A percentile compares a stretch with the other conserved stretches of the same genome.
These are phyloP conservation scores for Daldinia loculata DNA, from an alignment of 495 filamentous ascomycete species.

Conservation along the genomic window DNA sequence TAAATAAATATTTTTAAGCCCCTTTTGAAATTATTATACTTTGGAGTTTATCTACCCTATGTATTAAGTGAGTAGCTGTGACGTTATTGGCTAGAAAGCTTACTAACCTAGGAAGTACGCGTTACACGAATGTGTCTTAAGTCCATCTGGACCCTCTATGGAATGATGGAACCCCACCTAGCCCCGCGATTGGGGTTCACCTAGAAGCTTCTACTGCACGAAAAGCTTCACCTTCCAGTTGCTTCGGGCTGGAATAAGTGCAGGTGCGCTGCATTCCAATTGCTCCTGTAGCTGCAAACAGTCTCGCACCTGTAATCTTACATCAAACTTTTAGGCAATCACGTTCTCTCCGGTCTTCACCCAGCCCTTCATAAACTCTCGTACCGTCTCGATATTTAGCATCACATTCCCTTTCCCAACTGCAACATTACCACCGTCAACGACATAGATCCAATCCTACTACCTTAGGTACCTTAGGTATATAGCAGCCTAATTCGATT, in stretches of 20 bases:
- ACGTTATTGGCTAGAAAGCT: no score
- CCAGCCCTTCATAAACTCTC: not conserved
- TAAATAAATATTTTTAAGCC: no score
- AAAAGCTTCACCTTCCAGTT: constrained; percentile 36
- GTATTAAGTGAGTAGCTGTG: no score
- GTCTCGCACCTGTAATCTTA: not conserved
- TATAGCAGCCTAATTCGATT: not conserved
- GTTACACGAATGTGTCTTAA: constrained; percentile 1
- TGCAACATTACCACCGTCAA: constrained; percentile 3
- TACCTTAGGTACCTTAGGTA: not conserved
- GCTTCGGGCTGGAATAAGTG: constrained; percentile 13
- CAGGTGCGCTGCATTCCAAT: constrained; percentile 33
- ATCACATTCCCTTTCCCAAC: not conserved
- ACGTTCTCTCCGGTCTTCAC: not conserved
- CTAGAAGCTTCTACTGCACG: constrained; percentile 41
- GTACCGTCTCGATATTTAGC: not conserved
- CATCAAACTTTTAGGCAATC: constrained; percentile 6
- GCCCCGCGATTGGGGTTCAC: constrained; percentile 39
- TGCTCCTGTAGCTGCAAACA: constrained; percentile 25
- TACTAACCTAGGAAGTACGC: not conserved
- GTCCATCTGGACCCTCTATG: not conserved
- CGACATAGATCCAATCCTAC: not conserved
- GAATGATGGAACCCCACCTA: constrained; percentile 27
- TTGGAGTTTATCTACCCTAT: no score
- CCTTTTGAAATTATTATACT: no score